These are phyloP conservation scores for Dendrocalamus sinicus DNA, from an alignment of 176 grass and related monocot genomes.

Conservation along the genomic window DNA sequence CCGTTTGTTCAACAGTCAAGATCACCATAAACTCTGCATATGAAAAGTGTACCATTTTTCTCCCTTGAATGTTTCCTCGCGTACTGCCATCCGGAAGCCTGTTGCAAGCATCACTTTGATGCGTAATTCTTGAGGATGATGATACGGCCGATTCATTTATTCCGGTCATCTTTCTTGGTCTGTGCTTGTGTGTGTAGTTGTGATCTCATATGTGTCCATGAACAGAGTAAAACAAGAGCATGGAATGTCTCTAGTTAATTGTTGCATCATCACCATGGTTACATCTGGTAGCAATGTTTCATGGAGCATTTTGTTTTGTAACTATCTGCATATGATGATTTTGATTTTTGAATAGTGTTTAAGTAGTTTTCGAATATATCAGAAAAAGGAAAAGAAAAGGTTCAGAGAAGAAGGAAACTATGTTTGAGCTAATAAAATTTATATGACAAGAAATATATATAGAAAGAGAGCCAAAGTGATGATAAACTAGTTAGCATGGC, in stretches of 20 bases:
- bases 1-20: slow-evolving; percentile 39
- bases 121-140: background rate
- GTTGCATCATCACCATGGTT: background rate
- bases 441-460: background rate
- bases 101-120: background rate
- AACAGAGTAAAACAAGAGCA: background rate
- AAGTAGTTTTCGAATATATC: background rate
- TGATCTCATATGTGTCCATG: background rate
- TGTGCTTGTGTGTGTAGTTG: background rate
- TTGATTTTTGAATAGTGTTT: background rate
- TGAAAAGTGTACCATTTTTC: slow-evolving; percentile 11
- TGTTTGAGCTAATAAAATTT: background rate
- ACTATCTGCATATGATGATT: background rate
- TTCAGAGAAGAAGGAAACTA: background rate
- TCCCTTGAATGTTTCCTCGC: slow-evolving; percentile 21
- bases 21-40: slow-evolving; percentile 39
- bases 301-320: background rate
- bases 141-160: slow-evolving; percentile 8
- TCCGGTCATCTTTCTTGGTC: background rate
- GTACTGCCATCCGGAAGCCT: background rate
- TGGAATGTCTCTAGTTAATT: background rate
- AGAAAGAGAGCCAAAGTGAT: background rate
- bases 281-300: background rate
- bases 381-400: background rate
- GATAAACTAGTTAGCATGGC: slow-evolving; percentile 4